Evolutionary conservation across 78 protist genomes (phyloP).

Genomic region (Dictyostelium discoideum): dicty_2.7 NC_007088.5:2873001-2873500

Average conservation of each 20-base stretch:
- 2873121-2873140: not conserved
- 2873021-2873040: slow-evolving; percentile 1
- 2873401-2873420: slow-evolving; percentile 22
- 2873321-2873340: slow-evolving; percentile 14
- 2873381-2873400: not conserved
- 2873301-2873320: slow-evolving; percentile 66
- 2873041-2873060: slow-evolving; percentile 35
- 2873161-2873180: not conserved
- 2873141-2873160: not conserved
- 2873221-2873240: not conserved
- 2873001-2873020: slow-evolving; percentile 34
- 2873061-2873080: slow-evolving; percentile 28
- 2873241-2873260: slow-evolving; percentile 43
- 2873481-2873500: not conserved
- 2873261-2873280: slow-evolving; percentile 22
- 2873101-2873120: not conserved
- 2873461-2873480: not conserved
- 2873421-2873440: not conserved
- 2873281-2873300: not conserved
- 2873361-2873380: not conserved
- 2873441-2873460: not conserved
- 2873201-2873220: not conserved
- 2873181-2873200: not conserved
- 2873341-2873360: not conserved
- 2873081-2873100: not conserved